Evolutionary conservation across 2,329 filamentous ascomycete species (phyloP), one percentile per base, ranked within the genome.

Genomic region (Mycosphaerelloides madeirae): DNA sequence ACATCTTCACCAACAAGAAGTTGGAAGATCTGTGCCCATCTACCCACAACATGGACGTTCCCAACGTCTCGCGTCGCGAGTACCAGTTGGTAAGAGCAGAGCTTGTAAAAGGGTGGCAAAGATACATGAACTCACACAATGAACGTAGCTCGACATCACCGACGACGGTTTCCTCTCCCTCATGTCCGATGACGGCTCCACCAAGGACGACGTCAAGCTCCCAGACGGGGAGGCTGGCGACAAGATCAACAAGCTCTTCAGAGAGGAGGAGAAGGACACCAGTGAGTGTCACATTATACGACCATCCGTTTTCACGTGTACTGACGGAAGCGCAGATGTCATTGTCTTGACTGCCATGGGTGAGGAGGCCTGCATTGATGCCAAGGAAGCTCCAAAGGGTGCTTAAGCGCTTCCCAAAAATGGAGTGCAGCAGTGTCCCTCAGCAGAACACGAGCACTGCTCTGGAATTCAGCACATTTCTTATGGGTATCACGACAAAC

Each of bases 1-100:
- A 98, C 73, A 97, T 98, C 79, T 98, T 98, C 85, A 98, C 90
- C 59, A 80, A 80, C 82, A 98, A 96, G 87, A 98, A 98, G 84
- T 81, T 95, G 60, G 93, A 98, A 80, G 94, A 98, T 78, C 83
- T 98, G 55, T 96, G 84, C 74, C 93, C 93, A 63, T 98, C 93
- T 70, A 98, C 93, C 79, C 81, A 84, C 76, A 83, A 94, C 81
- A 94, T 94, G 87, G 88, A 98, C 67, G 93, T 98, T 62, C 94
- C 94, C 74, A 85, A 93, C 76, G 91, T 97, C 74, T 71, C 70
- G 64, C 90, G 91, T 67, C 80, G 79, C 73, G 91, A 96, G 79
- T 95, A 86, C 80, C 85, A 93, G 79, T 83, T 97, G 66, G 88
- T 96, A 78, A 82, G 88, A 80, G 36, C 18, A 32, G 35, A 12